Evolutionary conservation across 1,284 basidiomycete genomes (phyloP).

Genomic region (Trametes versicolor): DNA sequence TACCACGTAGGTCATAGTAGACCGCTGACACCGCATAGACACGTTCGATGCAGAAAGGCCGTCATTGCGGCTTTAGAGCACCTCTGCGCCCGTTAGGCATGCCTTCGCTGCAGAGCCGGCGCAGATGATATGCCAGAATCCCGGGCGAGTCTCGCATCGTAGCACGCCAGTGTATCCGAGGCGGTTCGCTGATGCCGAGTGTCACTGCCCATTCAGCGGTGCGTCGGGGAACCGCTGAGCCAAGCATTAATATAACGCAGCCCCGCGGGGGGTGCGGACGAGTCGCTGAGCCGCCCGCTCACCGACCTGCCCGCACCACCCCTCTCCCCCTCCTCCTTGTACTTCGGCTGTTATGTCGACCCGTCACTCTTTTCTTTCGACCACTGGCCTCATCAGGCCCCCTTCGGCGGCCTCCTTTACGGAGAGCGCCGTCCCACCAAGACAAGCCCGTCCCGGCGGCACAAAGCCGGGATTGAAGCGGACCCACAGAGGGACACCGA

Average conservation of each 20-base stretch:
- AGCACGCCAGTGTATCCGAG: slow-evolving; percentile 6
- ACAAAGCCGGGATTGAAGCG: slow-evolving; percentile 35
- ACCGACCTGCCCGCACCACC: slow-evolving; percentile 15
- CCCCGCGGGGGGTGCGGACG: not conserved
- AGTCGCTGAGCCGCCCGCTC: slow-evolving; percentile 8
- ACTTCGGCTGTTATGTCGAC: not conserved
- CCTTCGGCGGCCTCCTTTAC: slow-evolving; percentile 30
- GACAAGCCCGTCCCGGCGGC: slow-evolving; percentile 34
- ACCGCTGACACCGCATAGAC: not conserved
- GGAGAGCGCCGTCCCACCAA: slow-evolving; percentile 16
- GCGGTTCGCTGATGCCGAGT: slow-evolving; percentile 9
- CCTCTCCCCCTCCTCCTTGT: slow-evolving; percentile 1
- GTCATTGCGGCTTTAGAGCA: not conserved
- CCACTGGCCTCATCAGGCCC: slow-evolving; percentile 43
- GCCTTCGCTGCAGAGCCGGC: not conserved
- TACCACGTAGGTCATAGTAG: not conserved
- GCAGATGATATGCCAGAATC: not conserved
- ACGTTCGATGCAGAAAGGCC: not conserved
- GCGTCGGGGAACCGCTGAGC: not conserved
- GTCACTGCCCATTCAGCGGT: slow-evolving; percentile 6
- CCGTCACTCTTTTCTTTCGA: slow-evolving; percentile 24
- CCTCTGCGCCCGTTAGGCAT: not conserved
- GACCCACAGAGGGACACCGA: slow-evolving; percentile 7
- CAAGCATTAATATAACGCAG: not conserved
- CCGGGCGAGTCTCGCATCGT: not conserved